Percentiles rank a stretch among this genome's conserved stretches.
Conservation (phyloP, 768 basidiomycete species). For the Suillus americanus region DNA sequence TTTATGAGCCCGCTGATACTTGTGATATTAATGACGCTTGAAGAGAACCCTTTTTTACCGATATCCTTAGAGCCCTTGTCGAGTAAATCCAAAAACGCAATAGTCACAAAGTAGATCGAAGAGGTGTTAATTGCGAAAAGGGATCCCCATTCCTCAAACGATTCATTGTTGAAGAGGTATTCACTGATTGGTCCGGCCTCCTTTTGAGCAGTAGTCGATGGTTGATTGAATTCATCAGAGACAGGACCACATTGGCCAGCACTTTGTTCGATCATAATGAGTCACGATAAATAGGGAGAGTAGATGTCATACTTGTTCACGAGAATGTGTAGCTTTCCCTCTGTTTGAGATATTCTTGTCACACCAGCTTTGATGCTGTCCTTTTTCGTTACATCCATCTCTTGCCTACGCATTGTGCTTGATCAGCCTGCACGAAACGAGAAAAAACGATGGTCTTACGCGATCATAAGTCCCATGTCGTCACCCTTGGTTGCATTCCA, state of each 20-base stretch:
- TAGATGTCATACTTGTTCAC: constrained; percentile 68
- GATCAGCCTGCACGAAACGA: constrained; percentile 5
- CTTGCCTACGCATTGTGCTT: constrained; percentile 40
- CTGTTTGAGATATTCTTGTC: constrained; percentile 33
- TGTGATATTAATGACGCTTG: constrained; percentile 74
- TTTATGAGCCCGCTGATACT: constrained; percentile 74
- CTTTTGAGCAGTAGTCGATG: constrained; percentile 55
- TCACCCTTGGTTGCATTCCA: constrained; percentile 41
- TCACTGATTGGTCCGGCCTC: constrained; percentile 64
- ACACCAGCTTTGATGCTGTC: constrained; percentile 61
- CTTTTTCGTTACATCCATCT: constrained; percentile 73
- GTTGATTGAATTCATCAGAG: constrained; percentile 57
- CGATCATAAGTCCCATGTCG: constrained; percentile 49
- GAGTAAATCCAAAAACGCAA: constrained; percentile 73
- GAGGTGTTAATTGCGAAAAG: constrained; percentile 69
- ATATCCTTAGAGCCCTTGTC: constrained; percentile 69
- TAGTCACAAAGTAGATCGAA: constrained; percentile 76
- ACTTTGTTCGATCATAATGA: constrained; percentile 35
- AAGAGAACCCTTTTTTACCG: constrained; percentile 55
- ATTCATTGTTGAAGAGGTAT: constrained; percentile 70
- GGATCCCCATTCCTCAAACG: constrained; percentile 59
- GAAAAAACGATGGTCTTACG: constrained; percentile 41
- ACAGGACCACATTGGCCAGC: constrained; percentile 74
- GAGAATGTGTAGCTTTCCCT: constrained; percentile 74
- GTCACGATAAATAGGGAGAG: background rate